Evolutionary conservation across 768 basidiomycete species (phyloP), one percentile per base, ranked within the genome.

Genomic region (Trametes cubensis): DNA sequence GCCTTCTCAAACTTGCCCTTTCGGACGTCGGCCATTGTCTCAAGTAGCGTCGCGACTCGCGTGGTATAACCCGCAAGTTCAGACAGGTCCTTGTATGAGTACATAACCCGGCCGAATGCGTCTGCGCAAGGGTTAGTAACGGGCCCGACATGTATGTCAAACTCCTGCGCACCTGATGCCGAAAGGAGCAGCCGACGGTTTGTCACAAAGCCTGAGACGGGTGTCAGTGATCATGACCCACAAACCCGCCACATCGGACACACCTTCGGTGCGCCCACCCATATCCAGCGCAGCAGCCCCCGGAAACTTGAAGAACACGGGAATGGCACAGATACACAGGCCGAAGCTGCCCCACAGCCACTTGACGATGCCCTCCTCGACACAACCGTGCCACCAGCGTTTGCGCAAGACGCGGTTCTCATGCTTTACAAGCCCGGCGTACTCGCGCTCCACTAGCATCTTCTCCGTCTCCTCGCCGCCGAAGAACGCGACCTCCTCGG

Each of bases 301-400:
- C 20, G 94, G 89, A 20, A 97, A 65, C 70, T 86, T 89, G 75
- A 94, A 85, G 76, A 99, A 99, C 7, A 96, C 89, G 0, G 96
- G 96, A 49, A 98, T 91, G 18, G 93, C 92, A 72, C 96, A 98
- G 4, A 95, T 83, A 55, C 90, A 83, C 30, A 94, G 88, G 41
- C 96, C 96, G 72, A 95, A 89, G 72, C 88, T 90, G 67, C 96
- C 95, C 96, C 96, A 99, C 8, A 95, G 70, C 89, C 89, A 98
- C 76, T 99, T 98, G 69, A 98, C 89, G 46, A 99, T 87, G 2
- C 92, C 94, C 74, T 98, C 96, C 74, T 99, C 96, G 18, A 89
- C 84, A 71, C 94, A 90, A 2, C 89, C 86, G 74, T 96, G 93
- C 89, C 89, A 92, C 83, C 95, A 92, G 38, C 89, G 80, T 64